Percentiles rank a stretch among this genome's conserved stretches.
phyloP scores from a whole-genome alignment of 2,329 filamentous ascomycete genomes.

The Colletotrichum neosansevieriae region DNA sequence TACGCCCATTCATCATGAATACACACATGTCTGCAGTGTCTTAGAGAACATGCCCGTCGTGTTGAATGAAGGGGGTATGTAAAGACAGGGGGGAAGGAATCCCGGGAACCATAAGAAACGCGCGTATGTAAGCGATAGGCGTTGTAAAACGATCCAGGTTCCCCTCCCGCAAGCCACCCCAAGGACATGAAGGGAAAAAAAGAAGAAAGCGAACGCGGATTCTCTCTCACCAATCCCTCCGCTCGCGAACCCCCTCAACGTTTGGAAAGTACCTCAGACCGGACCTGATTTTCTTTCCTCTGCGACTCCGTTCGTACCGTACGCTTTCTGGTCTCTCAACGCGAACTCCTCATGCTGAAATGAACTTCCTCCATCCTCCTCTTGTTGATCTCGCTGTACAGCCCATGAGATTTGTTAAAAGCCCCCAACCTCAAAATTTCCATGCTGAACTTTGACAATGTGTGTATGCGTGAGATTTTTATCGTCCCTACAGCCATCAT shows the following conservation, averaged over 20 bases:
- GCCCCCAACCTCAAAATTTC: neutral
- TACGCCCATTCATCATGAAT: neutral
- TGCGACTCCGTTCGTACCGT: neutral
- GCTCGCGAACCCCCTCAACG: neutral
- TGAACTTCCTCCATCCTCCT: neutral
- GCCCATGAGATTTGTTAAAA: conserved; percentile 1
- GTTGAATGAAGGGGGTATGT: too few species aligned
- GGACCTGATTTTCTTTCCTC: neutral
- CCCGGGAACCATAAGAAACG: neutral
- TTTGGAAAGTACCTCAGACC: neutral
- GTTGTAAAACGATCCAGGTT: neutral
- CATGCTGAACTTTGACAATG: conserved; percentile 1
- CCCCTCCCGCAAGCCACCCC: too few species aligned
- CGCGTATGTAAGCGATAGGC: conserved; percentile 5
- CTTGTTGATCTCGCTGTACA: conserved; percentile 1
- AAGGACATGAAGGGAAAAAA: too few species aligned
- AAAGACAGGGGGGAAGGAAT: neutral
- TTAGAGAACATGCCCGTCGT: conserved; percentile 21
- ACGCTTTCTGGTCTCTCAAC: neutral
- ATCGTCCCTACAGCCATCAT: neutral
- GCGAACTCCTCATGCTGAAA: neutral
- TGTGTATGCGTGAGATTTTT: neutral
- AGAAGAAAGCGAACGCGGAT: too few species aligned
- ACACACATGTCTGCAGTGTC: conserved; percentile 9
- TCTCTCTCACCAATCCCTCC: too few species aligned